Conservation (phyloP, 768 basidiomycete genomes). For the Tylopilus subfusipes region DNA sequence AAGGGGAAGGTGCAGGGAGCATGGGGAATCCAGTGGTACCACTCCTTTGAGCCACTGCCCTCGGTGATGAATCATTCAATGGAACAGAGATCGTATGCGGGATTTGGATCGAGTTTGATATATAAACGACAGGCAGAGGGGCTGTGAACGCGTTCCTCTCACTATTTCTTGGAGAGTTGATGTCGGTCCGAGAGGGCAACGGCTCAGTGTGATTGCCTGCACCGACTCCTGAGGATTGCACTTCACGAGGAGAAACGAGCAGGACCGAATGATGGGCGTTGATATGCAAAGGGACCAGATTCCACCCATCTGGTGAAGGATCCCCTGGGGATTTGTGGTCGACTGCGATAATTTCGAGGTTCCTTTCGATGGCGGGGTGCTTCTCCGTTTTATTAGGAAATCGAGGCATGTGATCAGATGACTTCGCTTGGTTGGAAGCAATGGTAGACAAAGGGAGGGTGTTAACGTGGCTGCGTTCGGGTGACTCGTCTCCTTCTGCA, state of each 20-base stretch:
- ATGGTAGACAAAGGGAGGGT: neutral
- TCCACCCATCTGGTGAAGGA: slow-evolving; percentile 15
- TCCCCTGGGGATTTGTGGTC: slow-evolving; percentile 6
- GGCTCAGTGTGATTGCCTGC: slow-evolving; percentile 18
- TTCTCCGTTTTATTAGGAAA: neutral
- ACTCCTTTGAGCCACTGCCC: slow-evolving; percentile 35
- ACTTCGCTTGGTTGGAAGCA: neutral
- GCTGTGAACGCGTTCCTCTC: slow-evolving; percentile 24
- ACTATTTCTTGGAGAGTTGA: slow-evolving; percentile 1
- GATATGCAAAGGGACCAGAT: slow-evolving; percentile 28
- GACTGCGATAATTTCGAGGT: neutral
- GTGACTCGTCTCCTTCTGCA: slow-evolving; percentile 64
- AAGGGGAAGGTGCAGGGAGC: slow-evolving; percentile 65
- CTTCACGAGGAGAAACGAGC: slow-evolving; percentile 34
- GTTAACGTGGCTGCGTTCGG: slow-evolving; percentile 35
- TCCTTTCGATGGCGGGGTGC: neutral
- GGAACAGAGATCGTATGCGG: slow-evolving; percentile 31
- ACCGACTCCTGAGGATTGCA: neutral
- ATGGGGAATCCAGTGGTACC: slow-evolving; percentile 49
- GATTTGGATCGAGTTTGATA: slow-evolving; percentile 5
- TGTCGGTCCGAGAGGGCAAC: slow-evolving; percentile 9
- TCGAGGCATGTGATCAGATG: neutral
- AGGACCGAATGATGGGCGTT: slow-evolving; percentile 39
- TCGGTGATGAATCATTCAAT: slow-evolving; percentile 33
- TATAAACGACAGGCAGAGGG: slow-evolving; percentile 19